Conservation (phyloP, 164 flowering plant genomes). For the Litsea cubeba region DNA sequence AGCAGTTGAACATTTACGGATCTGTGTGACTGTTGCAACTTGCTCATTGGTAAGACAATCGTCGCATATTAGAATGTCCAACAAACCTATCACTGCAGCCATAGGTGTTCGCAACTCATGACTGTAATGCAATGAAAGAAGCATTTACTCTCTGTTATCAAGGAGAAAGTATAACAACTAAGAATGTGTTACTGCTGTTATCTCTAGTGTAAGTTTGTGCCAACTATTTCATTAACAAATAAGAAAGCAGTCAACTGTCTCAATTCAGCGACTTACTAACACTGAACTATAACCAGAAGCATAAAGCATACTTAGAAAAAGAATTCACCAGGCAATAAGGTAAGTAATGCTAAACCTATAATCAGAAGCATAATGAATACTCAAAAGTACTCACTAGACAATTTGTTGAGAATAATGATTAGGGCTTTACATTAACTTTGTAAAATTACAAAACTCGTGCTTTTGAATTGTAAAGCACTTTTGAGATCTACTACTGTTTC, state of each 20-base stretch:
- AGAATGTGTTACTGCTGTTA: neutral
- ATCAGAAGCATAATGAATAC: neutral
- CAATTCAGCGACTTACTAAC: neutral
- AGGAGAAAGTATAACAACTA: slow-evolving; percentile 4
- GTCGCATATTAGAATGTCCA: slow-evolving; percentile 90
- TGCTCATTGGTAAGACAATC: slow-evolving; percentile 84
- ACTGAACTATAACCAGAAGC: neutral
- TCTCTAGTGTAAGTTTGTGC: neutral
- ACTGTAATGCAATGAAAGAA: slow-evolving; percentile 36
- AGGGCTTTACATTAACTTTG: neutral
- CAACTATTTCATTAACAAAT: neutral
- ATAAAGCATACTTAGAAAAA: neutral
- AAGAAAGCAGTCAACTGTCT: neutral
- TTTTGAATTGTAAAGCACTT: neutral
- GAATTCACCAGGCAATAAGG: neutral
- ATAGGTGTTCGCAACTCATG: slow-evolving; percentile 98
- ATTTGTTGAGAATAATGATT: neutral
- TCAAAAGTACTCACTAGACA: neutral
- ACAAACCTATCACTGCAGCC: slow-evolving; percentile 97
- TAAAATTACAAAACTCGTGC: neutral
- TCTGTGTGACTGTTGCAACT: slow-evolving; percentile 73
- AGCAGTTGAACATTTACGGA: slow-evolving; percentile 92
- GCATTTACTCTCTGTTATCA: neutral
- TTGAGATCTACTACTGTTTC: neutral
- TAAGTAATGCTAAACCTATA: neutral